Evolutionary conservation across 257 asterid species (phyloP), one percentile per base, ranked within the genome.

Genomic region (Nicotiana otophora): DNA sequence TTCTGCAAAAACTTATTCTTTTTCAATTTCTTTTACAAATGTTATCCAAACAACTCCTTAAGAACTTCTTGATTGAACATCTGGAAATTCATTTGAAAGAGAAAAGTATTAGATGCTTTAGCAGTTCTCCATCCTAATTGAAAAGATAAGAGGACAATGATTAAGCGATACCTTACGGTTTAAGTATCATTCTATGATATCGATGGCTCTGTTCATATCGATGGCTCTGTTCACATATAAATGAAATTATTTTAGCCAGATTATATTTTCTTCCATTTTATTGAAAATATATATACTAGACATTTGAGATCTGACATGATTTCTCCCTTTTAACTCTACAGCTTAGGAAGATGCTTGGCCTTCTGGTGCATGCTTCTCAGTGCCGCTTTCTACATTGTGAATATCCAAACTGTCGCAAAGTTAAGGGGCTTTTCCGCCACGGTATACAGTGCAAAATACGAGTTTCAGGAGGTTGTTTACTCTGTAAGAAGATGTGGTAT

Each of bases 401-500:
- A 77, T 93, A 96, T 87, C 97, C 96, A 28, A 92, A 93, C 83
- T 96, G 99, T 82, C 96, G 98, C 84, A 93, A 95, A 89, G 98
- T 96, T 80, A 96, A 96, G 92, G 97, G 97, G 60, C 99, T 96
- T 85, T 96, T 96, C 92, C 97, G 97, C 65, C 99, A 96, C 85
- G 99, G 98, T n/a, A 92, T 88, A 80, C 81, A 80, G 63, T 96
- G 99, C 93, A 92, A 90, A 85, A 46, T 48, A 66, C 99, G 99
- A 83, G 98, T 97, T 60, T 88, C 97, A 58, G 99, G 98, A 34
- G 98, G 98, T 58, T 96, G 99, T 88, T 87, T 85, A 77, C 86
- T 95, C 86, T 96, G 99, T 84, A 93, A 92, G 92, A 94, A 91
- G 88, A 96, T 96, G 99, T 96, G 99, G 99, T 88, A 95, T 90